Conservation (phyloP, 2,329 filamentous ascomycete species). For the Phaeoacremonium minimum region DNA sequence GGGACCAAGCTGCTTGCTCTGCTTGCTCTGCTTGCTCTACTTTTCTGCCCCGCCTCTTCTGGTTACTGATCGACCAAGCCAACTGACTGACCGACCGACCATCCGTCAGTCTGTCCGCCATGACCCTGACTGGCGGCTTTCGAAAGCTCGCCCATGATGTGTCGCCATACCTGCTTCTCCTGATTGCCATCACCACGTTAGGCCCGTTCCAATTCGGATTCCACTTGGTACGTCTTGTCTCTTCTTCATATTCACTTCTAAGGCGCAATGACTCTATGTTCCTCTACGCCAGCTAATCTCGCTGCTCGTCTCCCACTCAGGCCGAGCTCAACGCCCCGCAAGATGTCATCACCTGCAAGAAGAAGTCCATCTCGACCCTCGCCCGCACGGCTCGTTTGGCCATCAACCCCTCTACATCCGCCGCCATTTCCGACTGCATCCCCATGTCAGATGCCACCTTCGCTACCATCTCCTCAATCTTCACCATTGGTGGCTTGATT, state of each 20-base stretch:
- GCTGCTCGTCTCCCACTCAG: conserved; percentile 34
- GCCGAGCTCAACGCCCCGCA: conserved; percentile 94
- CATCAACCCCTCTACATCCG: conserved; percentile 20
- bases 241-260: conserved; percentile 9
- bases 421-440: conserved; percentile 69
- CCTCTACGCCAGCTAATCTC: conserved; percentile 3
- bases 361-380: conserved; percentile 33
- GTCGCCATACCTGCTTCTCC: conserved; percentile 72
- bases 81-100: no score
- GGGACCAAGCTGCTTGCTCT: no score
- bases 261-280: not conserved
- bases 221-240: conserved; percentile 63
- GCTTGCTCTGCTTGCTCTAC: no score
- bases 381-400: conserved; percentile 12
- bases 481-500: conserved; percentile 81
- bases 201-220: conserved; percentile 93
- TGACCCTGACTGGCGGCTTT: conserved; percentile 11
- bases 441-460: conserved; percentile 80
- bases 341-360: conserved; percentile 85
- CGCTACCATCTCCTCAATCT: conserved; percentile 83
- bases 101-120: conserved; percentile 1
- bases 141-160: conserved; percentile 45
- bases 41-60: no score
- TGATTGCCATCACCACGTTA: conserved; percentile 73
- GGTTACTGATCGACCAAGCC: no score